phyloP scores from a whole-genome alignment of 1,139 yeast genomes.

The Pichia sp. region DNA sequence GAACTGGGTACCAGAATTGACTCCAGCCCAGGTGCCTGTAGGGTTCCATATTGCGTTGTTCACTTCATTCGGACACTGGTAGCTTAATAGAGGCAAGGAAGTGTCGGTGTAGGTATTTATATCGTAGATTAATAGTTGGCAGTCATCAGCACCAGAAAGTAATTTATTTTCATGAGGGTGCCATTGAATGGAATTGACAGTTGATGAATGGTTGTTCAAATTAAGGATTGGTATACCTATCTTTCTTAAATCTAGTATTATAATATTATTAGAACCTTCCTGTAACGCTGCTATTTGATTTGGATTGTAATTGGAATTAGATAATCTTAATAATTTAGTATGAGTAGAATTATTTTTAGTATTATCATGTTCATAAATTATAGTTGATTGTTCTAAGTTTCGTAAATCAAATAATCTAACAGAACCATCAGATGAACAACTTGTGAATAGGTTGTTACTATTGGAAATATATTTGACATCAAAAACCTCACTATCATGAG shows the following conservation, averaged over 20 bases:
- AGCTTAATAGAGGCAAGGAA: constrained; percentile 43
- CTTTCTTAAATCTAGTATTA: constrained; percentile 75
- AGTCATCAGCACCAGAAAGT: constrained; percentile 81
- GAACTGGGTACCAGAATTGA: constrained; percentile 71
- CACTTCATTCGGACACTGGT: constrained; percentile 58
- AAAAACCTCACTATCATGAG: constrained; percentile 92
- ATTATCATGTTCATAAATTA: constrained; percentile 65
- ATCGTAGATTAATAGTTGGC: constrained; percentile 87
- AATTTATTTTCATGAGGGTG: constrained; percentile 68
- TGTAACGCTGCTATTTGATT: constrained; percentile 82
- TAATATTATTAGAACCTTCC: constrained; percentile 57
- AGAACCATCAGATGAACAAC: constrained; percentile 94
- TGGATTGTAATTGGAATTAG: constrained; percentile 71
- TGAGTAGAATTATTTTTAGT: not conserved
- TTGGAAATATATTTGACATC: constrained; percentile 82
- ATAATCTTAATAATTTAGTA: constrained; percentile 49
- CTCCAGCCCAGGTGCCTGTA: constrained; percentile 75
- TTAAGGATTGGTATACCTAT: constrained; percentile 76
- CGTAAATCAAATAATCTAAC: constrained; percentile 87
- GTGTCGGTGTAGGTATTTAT: constrained; percentile 33
- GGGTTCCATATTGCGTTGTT: constrained; percentile 74
- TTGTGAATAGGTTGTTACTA: constrained; percentile 74
- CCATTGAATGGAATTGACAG: constrained; percentile 74
- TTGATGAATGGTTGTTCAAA: constrained; percentile 59
- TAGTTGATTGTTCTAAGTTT: constrained; percentile 87